These are phyloP conservation scores for Phytophthora citrophthora DNA, from an alignment of 352 stramenopile genomes.

Conservation along the genomic window DNA sequence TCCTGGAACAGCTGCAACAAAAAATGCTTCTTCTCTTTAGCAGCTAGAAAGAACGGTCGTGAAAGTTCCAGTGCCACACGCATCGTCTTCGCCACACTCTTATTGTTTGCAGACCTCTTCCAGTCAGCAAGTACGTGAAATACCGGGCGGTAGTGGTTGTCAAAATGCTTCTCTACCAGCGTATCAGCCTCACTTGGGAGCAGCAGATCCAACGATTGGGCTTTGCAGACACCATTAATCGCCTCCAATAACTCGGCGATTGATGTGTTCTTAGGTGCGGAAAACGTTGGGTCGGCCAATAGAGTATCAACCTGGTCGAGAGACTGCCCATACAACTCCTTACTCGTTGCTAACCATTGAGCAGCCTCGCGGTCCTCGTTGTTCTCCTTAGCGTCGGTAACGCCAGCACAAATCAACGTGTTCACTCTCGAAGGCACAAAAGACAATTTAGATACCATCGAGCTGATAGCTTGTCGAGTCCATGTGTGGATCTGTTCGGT, in stretches of 20 bases:
- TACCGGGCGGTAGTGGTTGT: slow-evolving; percentile 48
- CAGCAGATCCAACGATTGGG: slow-evolving; percentile 37
- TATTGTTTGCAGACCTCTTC: slow-evolving; percentile 28
- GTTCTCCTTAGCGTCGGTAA: slow-evolving; percentile 20
- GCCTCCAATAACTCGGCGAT: slow-evolving; percentile 44
- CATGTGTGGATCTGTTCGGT: slow-evolving; percentile 43
- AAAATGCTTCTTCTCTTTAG: slow-evolving; percentile 70
- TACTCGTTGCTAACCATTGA: slow-evolving; percentile 45
- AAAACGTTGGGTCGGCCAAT: slow-evolving; percentile 25
- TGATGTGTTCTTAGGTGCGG: slow-evolving; percentile 25
- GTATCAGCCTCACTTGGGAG: slow-evolving; percentile 18
- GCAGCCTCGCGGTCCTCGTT: slow-evolving; percentile 22
- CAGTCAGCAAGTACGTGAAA: slow-evolving; percentile 43
- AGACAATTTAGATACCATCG: slow-evolving; percentile 35
- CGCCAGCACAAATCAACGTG: slow-evolving; percentile 28
- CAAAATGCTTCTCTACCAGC: slow-evolving; percentile 51
- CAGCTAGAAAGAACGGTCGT: slow-evolving; percentile 59
- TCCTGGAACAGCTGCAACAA: slow-evolving; percentile 75
- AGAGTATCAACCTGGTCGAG: slow-evolving; percentile 43
- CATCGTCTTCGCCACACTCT: slow-evolving; percentile 31
- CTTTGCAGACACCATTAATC: slow-evolving; percentile 53
- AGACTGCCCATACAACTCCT: slow-evolving; percentile 40
- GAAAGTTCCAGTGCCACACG: slow-evolving; percentile 43
- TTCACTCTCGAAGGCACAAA: slow-evolving; percentile 46
- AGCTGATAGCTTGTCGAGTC: slow-evolving; percentile 41